These are phyloP conservation scores for Fusarium sp. DNA, from an alignment of 2,329 filamentous ascomycete genomes.

Conservation along the genomic window DNA sequence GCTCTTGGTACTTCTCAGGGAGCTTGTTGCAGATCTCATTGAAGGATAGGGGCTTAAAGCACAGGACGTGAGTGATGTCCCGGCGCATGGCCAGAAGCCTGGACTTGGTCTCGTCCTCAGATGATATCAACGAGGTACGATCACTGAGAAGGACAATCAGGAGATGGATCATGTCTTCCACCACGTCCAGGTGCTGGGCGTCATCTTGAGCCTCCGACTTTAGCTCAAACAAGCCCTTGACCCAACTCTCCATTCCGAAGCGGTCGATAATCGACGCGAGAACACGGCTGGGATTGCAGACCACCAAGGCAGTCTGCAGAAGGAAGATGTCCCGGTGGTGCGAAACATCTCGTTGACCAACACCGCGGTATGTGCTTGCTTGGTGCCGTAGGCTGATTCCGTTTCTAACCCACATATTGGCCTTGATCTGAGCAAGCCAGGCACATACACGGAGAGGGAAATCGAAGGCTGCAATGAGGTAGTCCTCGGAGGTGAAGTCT, in stretches of 20 bases:
- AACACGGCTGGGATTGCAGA: conserved; percentile 85
- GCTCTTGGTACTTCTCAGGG: conserved; percentile 89
- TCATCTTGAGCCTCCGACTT: conserved; percentile 85
- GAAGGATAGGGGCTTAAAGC: conserved; percentile 95
- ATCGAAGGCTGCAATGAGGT: conserved; percentile 89
- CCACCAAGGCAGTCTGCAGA: conserved; percentile 88
- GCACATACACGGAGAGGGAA: conserved; percentile 93
- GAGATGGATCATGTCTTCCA: conserved; percentile 95
- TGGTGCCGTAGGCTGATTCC: conserved; percentile 96
- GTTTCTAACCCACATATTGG: conserved; percentile 98
- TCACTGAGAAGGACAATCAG: conserved; percentile 93
- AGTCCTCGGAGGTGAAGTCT: conserved; percentile 76
- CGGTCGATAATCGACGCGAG: conserved; percentile 91
- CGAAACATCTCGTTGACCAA: conserved; percentile 89
- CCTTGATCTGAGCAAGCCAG: conserved; percentile 98
- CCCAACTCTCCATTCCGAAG: conserved; percentile 89
- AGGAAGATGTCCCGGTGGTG: conserved; percentile 96
- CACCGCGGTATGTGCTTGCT: conserved; percentile 91
- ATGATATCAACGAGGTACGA: conserved; percentile 80
- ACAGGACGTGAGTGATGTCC: conserved; percentile 92
- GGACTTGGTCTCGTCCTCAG: conserved; percentile 72
- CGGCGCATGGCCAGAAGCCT: conserved; percentile 81
- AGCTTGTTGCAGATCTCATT: conserved; percentile 89
- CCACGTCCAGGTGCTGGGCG: conserved; percentile 87
- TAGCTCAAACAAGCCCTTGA: conserved; percentile 82